Base-by-base conservation (phyloP, 257 asterid genomes). In the Scutellaria baicalensis region DNA sequence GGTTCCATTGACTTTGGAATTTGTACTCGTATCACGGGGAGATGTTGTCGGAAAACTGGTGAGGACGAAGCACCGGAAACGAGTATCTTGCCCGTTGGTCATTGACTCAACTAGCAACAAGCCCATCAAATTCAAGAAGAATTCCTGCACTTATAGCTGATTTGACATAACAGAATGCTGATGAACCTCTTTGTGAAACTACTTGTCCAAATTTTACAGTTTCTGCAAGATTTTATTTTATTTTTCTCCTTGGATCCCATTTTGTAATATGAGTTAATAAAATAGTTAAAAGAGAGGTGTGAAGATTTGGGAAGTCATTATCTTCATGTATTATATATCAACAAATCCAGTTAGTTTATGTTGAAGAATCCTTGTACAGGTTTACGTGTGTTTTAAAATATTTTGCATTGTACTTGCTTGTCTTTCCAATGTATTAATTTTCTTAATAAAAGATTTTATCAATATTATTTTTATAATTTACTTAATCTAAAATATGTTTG, bases 11-110 rank as follows among this genome's bases (percentile, higher is more conserved):
- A 81, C 70, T 1, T 47, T 93, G 75, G 84, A 84, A 57, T 91
- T 93, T 61, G 89, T 79, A 27, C 48, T 93, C 56, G 71, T 70
- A 14, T 82, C 99, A 0, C 69, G 70, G 20, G 99, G 99, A 35
- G 90, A 91, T 57, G 84, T 93, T 17, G 97, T 93, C 0, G 99
- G 99, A 6, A 93, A 91, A 45, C 74, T 93, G 79, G 99, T 89
- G 50, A 83, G 88, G 72, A 87, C 91, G 8, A 86, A 73, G 78
- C 92, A 87, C 49, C 77, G 83, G 18, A 77, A 40, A 54, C 52
- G 74, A 42, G 66, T 91, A 23, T 78, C 94, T 17, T 93, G 99
- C 84, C 76, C 91, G 17, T 55, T 91, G 86, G 81, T 74, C 65
- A 73, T 91, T 9, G 91, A 91, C 55, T 84, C 97, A 8, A 75